Conservation (phyloP, 2,329 filamentous ascomycete genomes). For the Neonectria hederae region DNA sequence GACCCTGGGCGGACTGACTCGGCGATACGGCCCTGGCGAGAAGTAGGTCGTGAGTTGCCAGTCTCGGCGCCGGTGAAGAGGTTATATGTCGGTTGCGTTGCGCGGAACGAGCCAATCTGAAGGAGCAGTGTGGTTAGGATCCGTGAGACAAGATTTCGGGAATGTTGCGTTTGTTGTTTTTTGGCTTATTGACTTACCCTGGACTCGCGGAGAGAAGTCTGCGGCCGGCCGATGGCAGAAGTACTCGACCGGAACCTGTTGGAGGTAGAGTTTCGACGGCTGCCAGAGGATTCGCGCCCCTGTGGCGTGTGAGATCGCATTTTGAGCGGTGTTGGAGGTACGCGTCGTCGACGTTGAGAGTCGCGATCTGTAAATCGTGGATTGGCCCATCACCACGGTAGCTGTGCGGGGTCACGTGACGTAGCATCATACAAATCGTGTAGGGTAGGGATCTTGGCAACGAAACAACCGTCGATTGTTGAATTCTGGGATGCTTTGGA, state of each 20-base stretch:
- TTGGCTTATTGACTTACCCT: conserved; percentile 49
- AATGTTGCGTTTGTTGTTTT: conserved; percentile 33
- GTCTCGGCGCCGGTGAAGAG: conserved; percentile 65
- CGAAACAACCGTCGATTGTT: neutral
- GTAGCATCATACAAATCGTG: neutral
- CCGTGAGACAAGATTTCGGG: neutral
- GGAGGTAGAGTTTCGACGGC: conserved; percentile 43
- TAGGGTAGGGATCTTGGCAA: neutral
- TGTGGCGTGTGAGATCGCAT: conserved; percentile 50
- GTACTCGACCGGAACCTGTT: conserved; percentile 49
- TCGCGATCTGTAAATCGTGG: conserved; percentile 27
- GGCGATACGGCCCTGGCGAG: conserved; percentile 52
- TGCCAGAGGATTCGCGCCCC: conserved; percentile 45
- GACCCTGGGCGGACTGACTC: conserved; percentile 59
- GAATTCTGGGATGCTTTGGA: neutral
- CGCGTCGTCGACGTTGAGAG: conserved; percentile 13
- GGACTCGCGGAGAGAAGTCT: conserved; percentile 49
- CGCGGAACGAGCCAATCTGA: conserved; percentile 58
- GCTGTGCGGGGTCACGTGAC: conserved; percentile 36
- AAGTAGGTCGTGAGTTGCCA: conserved; percentile 47
- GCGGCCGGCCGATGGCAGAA: conserved; percentile 49
- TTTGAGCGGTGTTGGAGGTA: conserved; percentile 16
- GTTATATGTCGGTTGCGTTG: conserved; percentile 67
- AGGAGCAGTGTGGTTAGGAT: conserved; percentile 23
- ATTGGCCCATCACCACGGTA: conserved; percentile 36